These are phyloP conservation scores for Coemansia sp. DNA, from an alignment of 192 early-diverging fungal genomes.

Conservation along the genomic window DNA sequence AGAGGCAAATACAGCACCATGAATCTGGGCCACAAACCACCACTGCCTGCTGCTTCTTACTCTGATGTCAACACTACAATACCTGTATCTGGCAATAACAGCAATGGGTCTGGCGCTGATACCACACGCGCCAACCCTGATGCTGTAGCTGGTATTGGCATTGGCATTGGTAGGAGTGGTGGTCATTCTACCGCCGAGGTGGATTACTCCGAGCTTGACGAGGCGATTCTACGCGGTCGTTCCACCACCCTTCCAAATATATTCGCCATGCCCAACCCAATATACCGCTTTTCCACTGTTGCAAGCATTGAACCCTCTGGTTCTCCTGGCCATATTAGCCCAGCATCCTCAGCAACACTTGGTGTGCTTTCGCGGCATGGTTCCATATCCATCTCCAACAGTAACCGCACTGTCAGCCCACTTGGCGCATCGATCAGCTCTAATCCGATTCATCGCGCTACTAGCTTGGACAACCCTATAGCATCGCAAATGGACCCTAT, in stretches of 20 bases:
- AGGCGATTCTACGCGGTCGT: constrained; percentile 50
- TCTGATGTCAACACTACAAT: neutral
- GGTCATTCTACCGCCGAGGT: constrained; percentile 9
- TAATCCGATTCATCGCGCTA: constrained; percentile 41
- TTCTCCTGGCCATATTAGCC: constrained; percentile 29
- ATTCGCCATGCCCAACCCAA: constrained; percentile 31
- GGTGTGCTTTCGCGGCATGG: constrained; percentile 50
- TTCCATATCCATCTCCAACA: constrained; percentile 36
- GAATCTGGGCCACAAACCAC: constrained; percentile 11
- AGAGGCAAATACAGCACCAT: constrained; percentile 30
- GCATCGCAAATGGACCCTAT: constrained; percentile 18
- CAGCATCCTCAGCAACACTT: constrained; percentile 27
- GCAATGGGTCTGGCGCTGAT: neutral
- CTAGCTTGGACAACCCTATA: constrained; percentile 45
- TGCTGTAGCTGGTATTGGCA: neutral
- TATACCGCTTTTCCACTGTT: constrained; percentile 29
- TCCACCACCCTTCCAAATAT: constrained; percentile 53
- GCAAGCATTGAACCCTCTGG: constrained; percentile 11
- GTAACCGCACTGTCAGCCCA: constrained; percentile 46
- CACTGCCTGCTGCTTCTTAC: neutral
- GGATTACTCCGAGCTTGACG: constrained; percentile 51
- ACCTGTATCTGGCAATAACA: neutral
- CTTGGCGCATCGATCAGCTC: constrained; percentile 35
- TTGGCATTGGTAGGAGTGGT: neutral
- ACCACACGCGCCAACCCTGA: neutral